Conservation (phyloP, 164 flowering plant genomes). For the Magnolia kwangsiensis region DNA sequence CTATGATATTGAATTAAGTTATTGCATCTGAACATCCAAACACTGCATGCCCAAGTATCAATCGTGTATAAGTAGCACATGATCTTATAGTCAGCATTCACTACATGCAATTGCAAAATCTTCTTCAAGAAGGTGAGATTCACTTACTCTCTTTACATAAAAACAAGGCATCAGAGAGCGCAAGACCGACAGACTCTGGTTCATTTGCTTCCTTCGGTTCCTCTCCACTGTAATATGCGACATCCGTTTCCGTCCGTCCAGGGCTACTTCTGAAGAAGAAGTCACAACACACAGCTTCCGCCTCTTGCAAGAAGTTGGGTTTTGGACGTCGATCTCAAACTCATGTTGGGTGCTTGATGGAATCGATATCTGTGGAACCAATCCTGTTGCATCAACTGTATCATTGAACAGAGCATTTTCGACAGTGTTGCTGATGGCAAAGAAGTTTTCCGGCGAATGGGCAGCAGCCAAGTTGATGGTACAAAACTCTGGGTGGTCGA, state of each 20-base stretch:
- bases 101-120: background rate
- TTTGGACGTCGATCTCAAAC: constrained; percentile 21
- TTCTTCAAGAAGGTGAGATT: background rate
- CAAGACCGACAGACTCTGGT: constrained; percentile 68
- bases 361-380: constrained; percentile 41
- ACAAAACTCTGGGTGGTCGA: constrained; percentile 39
- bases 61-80: background rate
- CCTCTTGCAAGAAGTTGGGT: constrained; percentile 28
- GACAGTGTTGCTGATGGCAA: constrained; percentile 53
- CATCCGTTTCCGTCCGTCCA: constrained; percentile 41
- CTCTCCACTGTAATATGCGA: constrained; percentile 87
- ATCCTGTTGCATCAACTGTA: constrained; percentile 15
- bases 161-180: constrained; percentile 92
- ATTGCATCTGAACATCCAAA: too few relatives aligned
- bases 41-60: too few relatives aligned
- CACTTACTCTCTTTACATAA: constrained; percentile 76
- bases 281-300: constrained; percentile 12
- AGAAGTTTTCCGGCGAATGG: constrained; percentile 54
- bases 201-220: constrained; percentile 93
- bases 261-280: constrained; percentile 17
- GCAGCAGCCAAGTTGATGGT: constrained; percentile 28
- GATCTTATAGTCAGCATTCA: background rate
- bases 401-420: constrained; percentile 27
- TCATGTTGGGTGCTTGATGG: constrained; percentile 26
- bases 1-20: too few relatives aligned